A percentile compares a stretch with the other conserved stretches of the same genome.
phyloP scores from a whole-genome alignment of 208 protist species.

The Dictyostelium gargantuum region DNA sequence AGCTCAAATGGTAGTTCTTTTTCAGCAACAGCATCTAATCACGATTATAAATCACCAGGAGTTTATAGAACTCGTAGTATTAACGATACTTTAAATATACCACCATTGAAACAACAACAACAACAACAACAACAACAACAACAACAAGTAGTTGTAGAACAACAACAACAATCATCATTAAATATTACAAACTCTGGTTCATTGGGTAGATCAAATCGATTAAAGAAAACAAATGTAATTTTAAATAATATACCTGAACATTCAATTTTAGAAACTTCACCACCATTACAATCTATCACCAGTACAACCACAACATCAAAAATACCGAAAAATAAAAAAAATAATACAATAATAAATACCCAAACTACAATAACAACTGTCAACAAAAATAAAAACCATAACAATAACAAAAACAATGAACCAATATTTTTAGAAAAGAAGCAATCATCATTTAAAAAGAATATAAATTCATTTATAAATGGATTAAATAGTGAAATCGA shows the following conservation, averaged over 20 bases:
- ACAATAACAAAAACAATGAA: not conserved
- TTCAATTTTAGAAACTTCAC: not conserved
- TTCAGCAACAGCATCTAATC: not conserved
- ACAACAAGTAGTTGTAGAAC: too few species aligned
- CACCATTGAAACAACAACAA: not conserved
- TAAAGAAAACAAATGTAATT: not conserved
- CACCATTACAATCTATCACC: not conserved
- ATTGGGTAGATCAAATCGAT: not conserved
- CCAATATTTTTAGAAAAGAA: not conserved
- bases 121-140: not conserved
- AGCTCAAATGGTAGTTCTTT: not conserved
- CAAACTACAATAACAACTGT: not conserved
- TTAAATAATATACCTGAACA: not conserved
- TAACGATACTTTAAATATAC: not conserved
- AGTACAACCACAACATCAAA: not conserved
- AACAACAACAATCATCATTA: not conserved
- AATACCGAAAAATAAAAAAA: not conserved
- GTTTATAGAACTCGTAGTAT: not conserved
- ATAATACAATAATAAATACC: too few species aligned
- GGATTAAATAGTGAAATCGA: too few species aligned
- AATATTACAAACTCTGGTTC: not conserved
- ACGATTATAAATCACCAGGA: not conserved
- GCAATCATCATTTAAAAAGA: slow-evolving; percentile 4
- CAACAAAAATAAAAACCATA: too few species aligned
- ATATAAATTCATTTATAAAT: not conserved